Percentiles rank a stretch among this genome's conserved stretches.
Evolutionary conservation across 163 green algal genomes (phyloP).

Genomic region (Chloromonas sp.): DNA sequence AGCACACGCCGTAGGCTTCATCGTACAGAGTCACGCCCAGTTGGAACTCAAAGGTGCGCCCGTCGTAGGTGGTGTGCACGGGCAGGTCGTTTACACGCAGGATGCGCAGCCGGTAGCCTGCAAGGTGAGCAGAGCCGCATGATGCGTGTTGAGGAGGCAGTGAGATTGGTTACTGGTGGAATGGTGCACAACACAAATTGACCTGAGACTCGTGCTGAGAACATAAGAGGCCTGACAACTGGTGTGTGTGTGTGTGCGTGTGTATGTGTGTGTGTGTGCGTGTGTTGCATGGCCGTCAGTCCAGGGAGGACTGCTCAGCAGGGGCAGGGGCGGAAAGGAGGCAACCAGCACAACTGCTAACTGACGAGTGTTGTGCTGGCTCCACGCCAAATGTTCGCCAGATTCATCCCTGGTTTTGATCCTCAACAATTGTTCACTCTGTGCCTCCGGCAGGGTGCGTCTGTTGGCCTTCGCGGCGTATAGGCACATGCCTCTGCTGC

Average conservation of each 20-base stretch:
- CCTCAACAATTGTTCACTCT: slow-evolving; percentile 13
- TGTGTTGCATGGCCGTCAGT: no score
- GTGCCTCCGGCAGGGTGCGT: slow-evolving; percentile 22
- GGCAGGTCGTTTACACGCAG: slow-evolving; percentile 34
- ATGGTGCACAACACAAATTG: not conserved
- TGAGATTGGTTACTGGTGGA: not conserved
- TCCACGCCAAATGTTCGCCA: no score
- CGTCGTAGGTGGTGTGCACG: slow-evolving; percentile 36
- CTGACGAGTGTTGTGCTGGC: no score
- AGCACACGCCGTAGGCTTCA: slow-evolving; percentile 44
- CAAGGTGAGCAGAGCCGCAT: not conserved
- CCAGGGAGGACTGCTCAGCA: no score
- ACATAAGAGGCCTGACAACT: not conserved
- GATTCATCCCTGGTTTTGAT: no score
- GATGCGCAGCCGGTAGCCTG: slow-evolving; percentile 26
- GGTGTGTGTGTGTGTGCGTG: not conserved
- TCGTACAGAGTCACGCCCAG: slow-evolving; percentile 52
- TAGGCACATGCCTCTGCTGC: slow-evolving; percentile 38
- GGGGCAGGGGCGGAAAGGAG: no score
- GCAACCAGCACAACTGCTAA: no score
- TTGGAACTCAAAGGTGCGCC: slow-evolving; percentile 47
- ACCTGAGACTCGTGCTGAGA: not conserved
- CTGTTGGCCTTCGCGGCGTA: slow-evolving; percentile 18
- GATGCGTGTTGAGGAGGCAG: not conserved
- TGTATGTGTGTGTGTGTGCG: no score